Base-by-base conservation (phyloP, 768 basidiomycete genomes). In the Hygrocybe coccinea region DNA sequence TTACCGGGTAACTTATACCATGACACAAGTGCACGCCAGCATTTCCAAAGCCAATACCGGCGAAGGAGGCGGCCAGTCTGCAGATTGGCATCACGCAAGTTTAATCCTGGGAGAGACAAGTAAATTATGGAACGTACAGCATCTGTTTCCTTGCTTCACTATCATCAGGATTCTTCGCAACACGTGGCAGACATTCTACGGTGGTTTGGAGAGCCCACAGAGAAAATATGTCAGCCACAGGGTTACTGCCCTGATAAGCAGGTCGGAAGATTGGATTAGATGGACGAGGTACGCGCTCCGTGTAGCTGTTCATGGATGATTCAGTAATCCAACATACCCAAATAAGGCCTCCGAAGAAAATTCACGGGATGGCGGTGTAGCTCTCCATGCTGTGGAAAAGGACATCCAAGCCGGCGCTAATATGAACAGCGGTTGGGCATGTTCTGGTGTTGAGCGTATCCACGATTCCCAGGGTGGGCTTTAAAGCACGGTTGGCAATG, bases 351-450 rank as follows among this genome's bases (percentile, higher is more conserved):
- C n/a, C 52, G 59, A 46, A 39, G n/a, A 45, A 37, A 14, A 25
- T 72, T 82, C 65, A 95, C 84, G 91, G 93, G 60, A 97, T 94
- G 5, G 93, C 90, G 7, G 93, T 95, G 67, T 89, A 95, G 57
- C 87, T 92, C 70, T 98, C 95, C 71, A 97, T 76, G 51, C 94
- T 91, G 63, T 98, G 95, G 81, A 97, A 97, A 34, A 98, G 74
- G 2, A 97, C 94, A 67, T 97, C 95, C 45, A 97, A 78, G 2
- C 95, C 95, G n/a, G 93, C 81, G 58, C 89, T 90, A 62, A 98
- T 93, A 64, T 97, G 92, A 9, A 98, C 86, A 50, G 86, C 85
- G n/a, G 84, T 85, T 2, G 95, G 90, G 68, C 95, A 97, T 5
- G 83, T 84, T 59, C 89, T 89, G 1, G 95, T 97, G 74, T 95